phyloP scores from a whole-genome alignment of 2,329 filamentous ascomycete genomes.

The Aspergillus novofumigatus region DNA sequence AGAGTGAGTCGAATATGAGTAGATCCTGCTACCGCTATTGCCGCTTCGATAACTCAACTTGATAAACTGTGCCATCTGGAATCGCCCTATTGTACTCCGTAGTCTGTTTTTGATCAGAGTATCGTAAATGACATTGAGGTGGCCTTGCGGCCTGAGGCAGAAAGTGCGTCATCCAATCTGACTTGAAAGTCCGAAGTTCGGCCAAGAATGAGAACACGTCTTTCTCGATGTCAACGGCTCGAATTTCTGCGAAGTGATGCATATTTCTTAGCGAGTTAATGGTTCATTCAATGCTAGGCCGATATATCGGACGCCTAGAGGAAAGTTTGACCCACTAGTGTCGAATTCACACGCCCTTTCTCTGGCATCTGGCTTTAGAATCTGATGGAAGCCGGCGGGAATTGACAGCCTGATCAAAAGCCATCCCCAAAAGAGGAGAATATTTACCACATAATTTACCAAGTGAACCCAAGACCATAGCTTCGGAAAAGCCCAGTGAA shows the following conservation, averaged over 20 bases:
- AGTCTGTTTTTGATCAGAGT: background rate
- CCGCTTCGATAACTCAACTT: background rate
- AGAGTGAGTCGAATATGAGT: background rate
- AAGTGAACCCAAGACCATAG: conserved; percentile 6
- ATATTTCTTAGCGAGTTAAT: background rate
- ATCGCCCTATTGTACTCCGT: background rate
- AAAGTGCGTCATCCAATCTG: background rate
- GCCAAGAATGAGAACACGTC: background rate
- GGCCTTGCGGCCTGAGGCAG: background rate
- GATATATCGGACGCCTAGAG: background rate
- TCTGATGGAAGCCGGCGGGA: conserved; percentile 27
- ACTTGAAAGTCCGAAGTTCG: background rate
- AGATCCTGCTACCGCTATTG: background rate
- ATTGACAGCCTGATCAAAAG: background rate
- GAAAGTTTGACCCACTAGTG: background rate
- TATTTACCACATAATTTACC: conserved; percentile 14
- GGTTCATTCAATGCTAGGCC: background rate
- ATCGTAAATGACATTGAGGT: background rate
- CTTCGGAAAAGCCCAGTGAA: background rate
- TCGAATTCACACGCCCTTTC: conserved; percentile 20
- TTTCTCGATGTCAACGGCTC: background rate
- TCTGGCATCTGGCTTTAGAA: conserved; percentile 27
- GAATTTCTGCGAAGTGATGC: background rate
- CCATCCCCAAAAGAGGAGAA: conserved; percentile 9
- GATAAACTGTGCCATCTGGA: background rate